phyloP scores from a whole-genome alignment of 371 early-diverging fungal genomes.

The Zychaea mexicana region DNA sequence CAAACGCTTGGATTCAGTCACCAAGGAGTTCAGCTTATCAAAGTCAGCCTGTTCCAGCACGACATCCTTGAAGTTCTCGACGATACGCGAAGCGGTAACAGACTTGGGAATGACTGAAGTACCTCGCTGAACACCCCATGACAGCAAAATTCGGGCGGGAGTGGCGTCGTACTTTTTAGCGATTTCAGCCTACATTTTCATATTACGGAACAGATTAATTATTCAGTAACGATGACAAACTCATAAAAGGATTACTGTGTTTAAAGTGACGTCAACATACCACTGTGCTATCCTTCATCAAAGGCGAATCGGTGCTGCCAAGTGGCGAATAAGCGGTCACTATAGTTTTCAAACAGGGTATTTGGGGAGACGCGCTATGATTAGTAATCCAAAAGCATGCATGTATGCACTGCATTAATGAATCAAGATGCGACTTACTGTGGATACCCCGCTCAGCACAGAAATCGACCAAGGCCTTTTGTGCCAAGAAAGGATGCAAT shows the following conservation, averaged over 20 bases:
- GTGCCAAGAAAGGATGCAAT: conserved; percentile 77
- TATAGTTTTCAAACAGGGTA: too few species aligned
- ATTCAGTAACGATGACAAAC: too few species aligned
- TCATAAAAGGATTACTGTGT: too few species aligned
- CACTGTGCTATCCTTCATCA: conserved; percentile 49
- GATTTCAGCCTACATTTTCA: conserved; percentile 40
- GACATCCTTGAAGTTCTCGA: conserved; percentile 54
- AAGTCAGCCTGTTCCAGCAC: conserved; percentile 41
- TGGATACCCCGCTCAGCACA: conserved; percentile 57
- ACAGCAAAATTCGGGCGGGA: conserved; percentile 75
- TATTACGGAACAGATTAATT: background rate
- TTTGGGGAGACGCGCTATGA: background rate
- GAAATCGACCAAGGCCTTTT: conserved; percentile 58
- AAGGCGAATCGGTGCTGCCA: conserved; percentile 49
- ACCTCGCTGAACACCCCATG: conserved; percentile 75
- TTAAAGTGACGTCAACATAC: too few species aligned
- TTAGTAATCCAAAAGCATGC: background rate
- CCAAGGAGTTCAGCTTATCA: conserved; percentile 9
- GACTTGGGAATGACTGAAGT: conserved; percentile 60
- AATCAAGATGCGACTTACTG: conserved; percentile 14
- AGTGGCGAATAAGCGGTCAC: conserved; percentile 74
- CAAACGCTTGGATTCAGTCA: conserved; percentile 1
- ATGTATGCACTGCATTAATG: background rate
- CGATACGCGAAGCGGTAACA: conserved; percentile 48
- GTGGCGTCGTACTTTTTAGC: conserved; percentile 64